Base-by-base conservation (phyloP, 2,329 filamentous ascomycete genomes). In the Paecilomyces sp. region DNA sequence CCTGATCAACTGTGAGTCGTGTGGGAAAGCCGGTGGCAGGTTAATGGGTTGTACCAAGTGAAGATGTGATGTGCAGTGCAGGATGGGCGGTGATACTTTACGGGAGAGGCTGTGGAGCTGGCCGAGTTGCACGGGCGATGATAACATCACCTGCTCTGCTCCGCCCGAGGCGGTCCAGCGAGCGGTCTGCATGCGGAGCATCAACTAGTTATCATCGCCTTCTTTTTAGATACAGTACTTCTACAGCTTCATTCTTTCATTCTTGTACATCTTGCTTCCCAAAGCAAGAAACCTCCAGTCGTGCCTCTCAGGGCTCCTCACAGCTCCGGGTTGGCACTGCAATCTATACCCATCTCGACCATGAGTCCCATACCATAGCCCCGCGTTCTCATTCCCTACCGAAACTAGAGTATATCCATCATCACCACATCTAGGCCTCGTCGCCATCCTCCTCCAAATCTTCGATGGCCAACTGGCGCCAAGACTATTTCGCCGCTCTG, bases 401-500 rank as follows among this genome's bases (percentile, higher is more conserved):
- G 22, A 56, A 41, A 25, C 54, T 9, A 33, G 47, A 60, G 30
- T 56, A 66, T 66, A 60, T 57, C 57, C 58, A 62, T 47, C 25
- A 55, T 55, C 51, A 25, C 41, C 34, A 28, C 53, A 57, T 60
- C 57, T 31, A 61, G 57, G 54, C 54, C 36, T 61, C 66, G 31
- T 33, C 11, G 8, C 8, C 31, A 33, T 33, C 31, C 31, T 33
- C 31, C 31, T 33, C 25, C 25, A 12, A 33, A 33, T 33, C 5
- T 33, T 33, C 55, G 58, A 86, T 86, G 84, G 82, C 85, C 64
- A 85, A 84, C 79, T 95, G 92, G 90, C 84, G 88, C 69, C 86
- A 90, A 65, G 89, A 95, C 69, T 97, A 96, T 74, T 81, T 90
- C 63, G 80, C 85, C 62, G 88, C 88, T 64, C 81, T 97, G 65